phyloP scores from a whole-genome alignment of 2,329 filamentous ascomycete species.

The Lojkania enalia region DNA sequence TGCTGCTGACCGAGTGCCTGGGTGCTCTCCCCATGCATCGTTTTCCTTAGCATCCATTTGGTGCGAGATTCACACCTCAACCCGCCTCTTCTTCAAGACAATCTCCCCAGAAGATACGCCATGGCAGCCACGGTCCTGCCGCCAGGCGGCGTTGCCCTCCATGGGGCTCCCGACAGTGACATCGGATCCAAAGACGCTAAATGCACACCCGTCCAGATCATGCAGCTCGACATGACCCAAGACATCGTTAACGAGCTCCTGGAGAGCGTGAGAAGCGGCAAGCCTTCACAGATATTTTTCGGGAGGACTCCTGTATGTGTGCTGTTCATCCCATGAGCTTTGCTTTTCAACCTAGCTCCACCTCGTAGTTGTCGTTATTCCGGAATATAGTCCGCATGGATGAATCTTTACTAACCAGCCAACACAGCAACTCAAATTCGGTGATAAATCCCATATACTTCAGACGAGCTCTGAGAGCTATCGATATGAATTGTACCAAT shows the following conservation, averaged over 20 bases:
- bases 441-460: conserved; percentile 59
- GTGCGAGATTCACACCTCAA: conserved; percentile 41
- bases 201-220: conserved; percentile 40
- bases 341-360: conserved; percentile 3
- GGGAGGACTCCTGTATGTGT: conserved; percentile 46
- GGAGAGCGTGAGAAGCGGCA: conserved; percentile 41
- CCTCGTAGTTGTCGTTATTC: conserved; percentile 14
- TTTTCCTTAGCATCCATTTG: conserved; percentile 39
- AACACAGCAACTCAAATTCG: conserved; percentile 58
- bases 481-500: conserved; percentile 61
- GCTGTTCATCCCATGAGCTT: not conserved
- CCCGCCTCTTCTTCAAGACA: conserved; percentile 23
- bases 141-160: conserved; percentile 40
- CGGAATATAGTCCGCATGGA: conserved; percentile 12
- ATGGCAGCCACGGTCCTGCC: conserved; percentile 37
- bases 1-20: conserved; percentile 35
- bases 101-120: conserved; percentile 16
- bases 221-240: conserved; percentile 48
- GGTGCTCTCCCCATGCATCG: conserved; percentile 47
- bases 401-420: conserved; percentile 34
- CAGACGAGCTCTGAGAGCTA: conserved; percentile 57
- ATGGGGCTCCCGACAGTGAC: conserved; percentile 44
- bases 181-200: conserved; percentile 37
- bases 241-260: conserved; percentile 48
- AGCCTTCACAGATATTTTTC: conserved; percentile 44